phyloP scores from a whole-genome alignment of 2,329 filamentous ascomycete species.

The Hawksworthiomyces lignivorus region DNA sequence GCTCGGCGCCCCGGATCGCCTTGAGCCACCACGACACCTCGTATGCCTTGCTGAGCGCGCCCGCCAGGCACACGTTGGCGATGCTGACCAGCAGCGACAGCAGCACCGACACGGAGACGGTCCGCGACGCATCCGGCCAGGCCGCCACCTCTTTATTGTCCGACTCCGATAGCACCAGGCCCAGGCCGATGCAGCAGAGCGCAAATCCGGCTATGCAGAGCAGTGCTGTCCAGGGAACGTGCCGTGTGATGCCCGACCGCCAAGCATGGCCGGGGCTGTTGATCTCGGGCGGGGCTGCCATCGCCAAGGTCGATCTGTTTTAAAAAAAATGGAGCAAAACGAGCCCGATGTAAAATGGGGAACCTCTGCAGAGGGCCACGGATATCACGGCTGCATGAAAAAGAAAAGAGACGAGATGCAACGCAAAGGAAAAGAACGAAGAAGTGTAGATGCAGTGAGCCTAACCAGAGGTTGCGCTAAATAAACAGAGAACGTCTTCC shows the following conservation, averaged over 20 bases:
- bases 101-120: slow-evolving; percentile 1
- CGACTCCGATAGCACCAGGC: background rate
- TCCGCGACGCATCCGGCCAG: background rate
- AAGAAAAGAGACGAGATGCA: too few species aligned
- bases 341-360: too few species aligned
- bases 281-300: too few species aligned
- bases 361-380: too few species aligned
- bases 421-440: too few species aligned
- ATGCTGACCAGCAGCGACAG: slow-evolving; percentile 3
- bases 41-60: background rate
- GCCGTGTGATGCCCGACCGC: background rate
- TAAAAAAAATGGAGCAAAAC: too few species aligned
- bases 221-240: slow-evolving; percentile 1
- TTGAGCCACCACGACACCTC: slow-evolving; percentile 5
- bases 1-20: slow-evolving; percentile 5
- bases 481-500: too few species aligned
- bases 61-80: slow-evolving; percentile 4
- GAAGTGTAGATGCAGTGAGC: too few species aligned
- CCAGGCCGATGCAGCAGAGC: slow-evolving; percentile 1
- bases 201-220: background rate
- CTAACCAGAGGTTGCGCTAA: too few species aligned
- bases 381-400: too few species aligned
- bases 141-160: background rate
- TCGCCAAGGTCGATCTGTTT: background rate
- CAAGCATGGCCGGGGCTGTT: background rate